Evolutionary conservation across 768 basidiomycete genomes (phyloP).

Genomic region (Amanita exitialis): DNA sequence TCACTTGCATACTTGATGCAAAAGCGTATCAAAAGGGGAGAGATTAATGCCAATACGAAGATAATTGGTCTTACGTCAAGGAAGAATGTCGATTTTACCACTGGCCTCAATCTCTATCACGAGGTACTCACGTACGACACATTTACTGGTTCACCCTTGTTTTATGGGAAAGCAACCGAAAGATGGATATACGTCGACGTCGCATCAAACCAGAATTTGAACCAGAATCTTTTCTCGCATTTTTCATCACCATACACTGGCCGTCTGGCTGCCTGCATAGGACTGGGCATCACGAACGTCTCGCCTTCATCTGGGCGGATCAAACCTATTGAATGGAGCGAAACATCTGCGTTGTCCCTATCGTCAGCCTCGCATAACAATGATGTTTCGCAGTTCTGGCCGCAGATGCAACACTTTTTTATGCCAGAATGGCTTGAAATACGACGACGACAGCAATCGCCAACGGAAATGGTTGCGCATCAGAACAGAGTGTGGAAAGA

Average conservation of each 20-base stretch:
- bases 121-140: constrained; percentile 45
- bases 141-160: constrained; percentile 21
- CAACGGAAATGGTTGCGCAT: constrained; percentile 33
- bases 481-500: constrained; percentile 51
- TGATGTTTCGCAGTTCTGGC: constrained; percentile 19
- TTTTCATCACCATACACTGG: constrained; percentile 28
- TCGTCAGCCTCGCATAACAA: constrained; percentile 11
- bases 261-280: constrained; percentile 29
- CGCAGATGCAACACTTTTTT: constrained; percentile 45
- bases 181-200: constrained; percentile 57
- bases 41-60: constrained; percentile 17
- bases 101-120: constrained; percentile 43
- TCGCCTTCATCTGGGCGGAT: constrained; percentile 30
- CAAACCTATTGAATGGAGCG: constrained; percentile 25
- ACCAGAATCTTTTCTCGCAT: constrained; percentile 30
- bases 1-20: constrained; percentile 52
- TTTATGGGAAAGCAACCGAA: constrained; percentile 18
- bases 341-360: constrained; percentile 14
- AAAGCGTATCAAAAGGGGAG: constrained; percentile 29
- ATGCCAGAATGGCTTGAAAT: constrained; percentile 60
- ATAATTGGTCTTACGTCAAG: constrained; percentile 55
- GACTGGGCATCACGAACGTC: constrained; percentile 48
- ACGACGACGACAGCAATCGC: constrained; percentile 37
- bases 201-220: constrained; percentile 45
- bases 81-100: constrained; percentile 45